Evolutionary conservation across 2,329 filamentous ascomycete genomes (phyloP), one percentile per base, ranked within the genome.

Genomic region (Scleromitrula shiraiana): DNA sequence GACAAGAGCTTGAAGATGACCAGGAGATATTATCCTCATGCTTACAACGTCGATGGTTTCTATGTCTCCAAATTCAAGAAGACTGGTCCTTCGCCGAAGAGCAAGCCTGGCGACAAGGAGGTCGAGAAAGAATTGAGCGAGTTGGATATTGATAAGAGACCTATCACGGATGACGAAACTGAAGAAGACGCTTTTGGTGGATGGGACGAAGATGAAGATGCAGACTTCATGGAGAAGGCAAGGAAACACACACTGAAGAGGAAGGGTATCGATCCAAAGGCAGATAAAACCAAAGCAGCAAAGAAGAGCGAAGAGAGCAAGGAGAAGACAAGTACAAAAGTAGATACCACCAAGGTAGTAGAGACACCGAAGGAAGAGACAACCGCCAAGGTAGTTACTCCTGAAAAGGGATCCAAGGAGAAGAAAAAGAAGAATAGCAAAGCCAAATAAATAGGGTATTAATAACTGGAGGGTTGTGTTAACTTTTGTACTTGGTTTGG

Each of bases 61-160:
- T 98, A 89, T 65, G 93, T 98, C 53, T 88, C 89, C 62, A 98
- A 98, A 69, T 85, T 98, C 70, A 90, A 95, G 69, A 98, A 98
- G 76, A 80, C 80, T 14, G 91, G 81, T 0, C 85, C 88, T 3
- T 87, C 85, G 33, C 83, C 86, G 1, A 69, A 74, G 49, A 79
- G 17, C 57, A 61, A 50, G 56, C 59, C 59, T 3, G 58, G 54
- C 26, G 61, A 55, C 29, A 55, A 56, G 8, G 56, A 60, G 2
- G 60, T 58, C 23, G 53, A 42, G 20, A 58, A 50, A 29, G 61
- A 57, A n/a, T 56, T 56, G 9, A 69, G 71, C 40, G 72, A 75
- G 38, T 62, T 70, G 35, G 65, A 77, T 48, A 65, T 83, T 15
- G 85, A 93, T 65, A 85, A 79, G 70, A 80, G 82, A 2, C 85